Conservation (phyloP, 208 protist genomes). For the Leishmania gerbilli region DNA sequence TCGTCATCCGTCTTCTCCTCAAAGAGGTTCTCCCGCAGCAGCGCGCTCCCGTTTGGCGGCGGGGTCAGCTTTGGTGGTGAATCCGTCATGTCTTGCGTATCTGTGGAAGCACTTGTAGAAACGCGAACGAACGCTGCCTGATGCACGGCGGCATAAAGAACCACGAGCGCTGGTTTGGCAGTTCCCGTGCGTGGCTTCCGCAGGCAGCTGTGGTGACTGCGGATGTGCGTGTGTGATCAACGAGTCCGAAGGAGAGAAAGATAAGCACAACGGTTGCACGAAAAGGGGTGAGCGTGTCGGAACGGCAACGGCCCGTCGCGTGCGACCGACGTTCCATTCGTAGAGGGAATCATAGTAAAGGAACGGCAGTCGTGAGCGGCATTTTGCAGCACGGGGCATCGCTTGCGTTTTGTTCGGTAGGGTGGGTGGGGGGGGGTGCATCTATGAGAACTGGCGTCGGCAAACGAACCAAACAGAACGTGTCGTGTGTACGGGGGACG, state of each 20-base stretch:
- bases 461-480: neutral
- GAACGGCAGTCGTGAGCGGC: too few relatives aligned
- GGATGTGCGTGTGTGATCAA: slow-evolving; percentile 4
- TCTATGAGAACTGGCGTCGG: neutral
- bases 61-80: slow-evolving; percentile 33
- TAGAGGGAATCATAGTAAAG: neutral
- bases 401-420: neutral
- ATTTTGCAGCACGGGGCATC: neutral
- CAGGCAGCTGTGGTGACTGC: neutral
- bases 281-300: neutral
- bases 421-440: neutral
- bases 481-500: neutral
- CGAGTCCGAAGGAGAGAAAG: neutral
- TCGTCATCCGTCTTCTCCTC: slow-evolving; percentile 48
- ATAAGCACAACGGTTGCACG: neutral
- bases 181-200: neutral
- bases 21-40: slow-evolving; percentile 82
- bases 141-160: neutral
- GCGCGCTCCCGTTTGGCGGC: slow-evolving; percentile 67
- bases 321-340: neutral
- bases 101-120: neutral
- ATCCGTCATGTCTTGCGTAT: slow-evolving; percentile 17
- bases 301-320: neutral
- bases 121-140: neutral
- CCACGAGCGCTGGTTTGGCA: neutral